Evolutionary conservation across 768 basidiomycete genomes (phyloP).

Genomic region (Trametes cinnabarina): DNA sequence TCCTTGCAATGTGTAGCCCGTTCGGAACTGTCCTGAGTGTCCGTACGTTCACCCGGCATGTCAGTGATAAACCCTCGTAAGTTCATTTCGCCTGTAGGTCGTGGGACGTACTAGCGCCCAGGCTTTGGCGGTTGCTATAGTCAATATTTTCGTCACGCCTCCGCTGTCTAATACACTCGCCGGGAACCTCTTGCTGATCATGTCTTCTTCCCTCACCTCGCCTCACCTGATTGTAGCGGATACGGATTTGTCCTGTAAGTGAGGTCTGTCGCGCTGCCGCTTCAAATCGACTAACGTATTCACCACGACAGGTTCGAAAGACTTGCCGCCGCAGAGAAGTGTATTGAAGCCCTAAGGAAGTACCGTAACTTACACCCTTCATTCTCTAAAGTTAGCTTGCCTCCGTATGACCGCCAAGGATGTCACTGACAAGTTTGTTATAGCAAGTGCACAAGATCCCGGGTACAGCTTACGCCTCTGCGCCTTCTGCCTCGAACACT

Average conservation of each 20-base stretch:
- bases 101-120: no score
- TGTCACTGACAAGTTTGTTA: no score
- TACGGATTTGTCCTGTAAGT: constrained; percentile 79
- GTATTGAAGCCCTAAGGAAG: constrained; percentile 66
- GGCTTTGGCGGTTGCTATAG: no score
- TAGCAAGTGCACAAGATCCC: constrained; percentile 81
- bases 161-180: no score
- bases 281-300: background rate
- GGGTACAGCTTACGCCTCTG: constrained; percentile 58
- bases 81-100: constrained; percentile 22
- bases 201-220: constrained; percentile 4
- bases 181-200: background rate
- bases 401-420: no score
- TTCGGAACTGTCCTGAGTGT: constrained; percentile 77
- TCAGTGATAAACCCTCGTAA: constrained; percentile 64
- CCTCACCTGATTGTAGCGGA: constrained; percentile 42
- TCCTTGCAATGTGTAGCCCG: constrained; percentile 67
- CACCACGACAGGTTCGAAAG: constrained; percentile 55
- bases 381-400: constrained; percentile 72
- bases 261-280: background rate
- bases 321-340: constrained; percentile 67
- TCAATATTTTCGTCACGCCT: no score
- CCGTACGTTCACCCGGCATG: constrained; percentile 79
- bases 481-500: constrained; percentile 11
- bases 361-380: constrained; percentile 82